Conservation (phyloP, 805 yeast species). For the Ogataea henricii region DNA sequence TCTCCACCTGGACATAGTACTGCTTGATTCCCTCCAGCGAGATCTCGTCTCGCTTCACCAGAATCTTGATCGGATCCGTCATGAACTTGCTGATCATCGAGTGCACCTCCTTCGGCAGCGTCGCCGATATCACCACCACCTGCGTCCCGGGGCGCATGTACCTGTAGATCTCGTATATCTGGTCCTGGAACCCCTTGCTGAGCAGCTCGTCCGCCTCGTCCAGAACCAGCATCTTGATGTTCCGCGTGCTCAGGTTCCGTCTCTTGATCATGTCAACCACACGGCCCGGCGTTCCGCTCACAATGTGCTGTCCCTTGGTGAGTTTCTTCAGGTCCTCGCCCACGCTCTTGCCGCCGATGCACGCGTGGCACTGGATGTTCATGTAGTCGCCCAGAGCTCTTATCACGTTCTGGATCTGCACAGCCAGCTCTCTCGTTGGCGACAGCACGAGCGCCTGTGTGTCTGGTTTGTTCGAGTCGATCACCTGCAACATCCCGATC, state of each 20-base stretch:
- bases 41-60: slow-evolving; percentile 94
- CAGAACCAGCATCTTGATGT: slow-evolving; percentile 89
- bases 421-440: slow-evolving; percentile 97
- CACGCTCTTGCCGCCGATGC: slow-evolving; percentile 94
- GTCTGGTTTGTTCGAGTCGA: slow-evolving; percentile 69
- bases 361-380: slow-evolving; percentile 91
- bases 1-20: slow-evolving; percentile 84
- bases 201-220: slow-evolving; percentile 99
- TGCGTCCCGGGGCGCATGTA: slow-evolving; percentile 87
- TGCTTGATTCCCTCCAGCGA: slow-evolving; percentile 96
- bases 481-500: slow-evolving; percentile 59
- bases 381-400: slow-evolving; percentile 87
- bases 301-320: slow-evolving; percentile 84
- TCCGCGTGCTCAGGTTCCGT: slow-evolving; percentile 76
- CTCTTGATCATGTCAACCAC: slow-evolving; percentile 95
- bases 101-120: slow-evolving; percentile 90
- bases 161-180: slow-evolving; percentile 90
- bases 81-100: slow-evolving; percentile 90
- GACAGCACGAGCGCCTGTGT: slow-evolving; percentile 94
- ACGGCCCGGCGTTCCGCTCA: slow-evolving; percentile 98
- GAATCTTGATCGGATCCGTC: slow-evolving; percentile 91
- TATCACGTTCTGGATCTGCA: slow-evolving; percentile 93
- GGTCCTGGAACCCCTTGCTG: slow-evolving; percentile 91
- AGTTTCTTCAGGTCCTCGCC: slow-evolving; percentile 86
- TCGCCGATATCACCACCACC: slow-evolving; percentile 93